These are phyloP conservation scores for Acidiella bohemica DNA, from an alignment of 495 filamentous ascomycete species.

Conservation along the genomic window DNA sequence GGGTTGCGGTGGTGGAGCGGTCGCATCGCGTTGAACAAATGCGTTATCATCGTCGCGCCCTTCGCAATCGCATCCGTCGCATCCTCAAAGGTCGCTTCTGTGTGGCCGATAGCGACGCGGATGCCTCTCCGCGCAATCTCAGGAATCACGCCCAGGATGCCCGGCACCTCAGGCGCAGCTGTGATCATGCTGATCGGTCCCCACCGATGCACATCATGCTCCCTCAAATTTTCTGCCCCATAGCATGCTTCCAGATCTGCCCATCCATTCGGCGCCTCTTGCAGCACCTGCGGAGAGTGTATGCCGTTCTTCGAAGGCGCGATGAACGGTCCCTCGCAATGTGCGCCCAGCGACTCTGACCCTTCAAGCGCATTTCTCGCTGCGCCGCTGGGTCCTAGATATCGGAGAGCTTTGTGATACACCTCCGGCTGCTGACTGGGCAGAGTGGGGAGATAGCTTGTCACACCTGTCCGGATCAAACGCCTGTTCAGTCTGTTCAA, in stretches of 20 bases:
- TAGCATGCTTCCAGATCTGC: conserved; percentile 54
- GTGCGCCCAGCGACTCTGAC: conserved; percentile 68
- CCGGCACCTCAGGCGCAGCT: conserved; percentile 60
- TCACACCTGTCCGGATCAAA: conserved; percentile 63
- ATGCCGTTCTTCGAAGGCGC: conserved; percentile 56
- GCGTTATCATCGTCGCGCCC: conserved; percentile 74
- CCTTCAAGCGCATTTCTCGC: conserved; percentile 44
- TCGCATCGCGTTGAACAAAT: conserved; percentile 83
- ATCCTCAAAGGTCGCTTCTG: conserved; percentile 63
- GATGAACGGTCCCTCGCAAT: conserved; percentile 77
- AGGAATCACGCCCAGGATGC: conserved; percentile 48
- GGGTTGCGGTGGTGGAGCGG: conserved; percentile 76
- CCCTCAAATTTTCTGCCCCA: conserved; percentile 50
- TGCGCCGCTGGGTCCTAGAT: conserved; percentile 52
- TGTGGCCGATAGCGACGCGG: conserved; percentile 66
- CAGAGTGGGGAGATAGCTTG: conserved; percentile 69
- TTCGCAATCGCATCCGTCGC: conserved; percentile 49
- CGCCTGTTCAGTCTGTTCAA: conserved; percentile 52
- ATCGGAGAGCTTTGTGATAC: conserved; percentile 58
- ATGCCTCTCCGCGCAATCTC: conserved; percentile 47
- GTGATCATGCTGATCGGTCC: conserved; percentile 60
- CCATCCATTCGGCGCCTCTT: conserved; percentile 35
- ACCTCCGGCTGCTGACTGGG: conserved; percentile 54
- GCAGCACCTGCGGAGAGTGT: conserved; percentile 54
- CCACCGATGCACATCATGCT: not conserved